Base-by-base conservation (phyloP, 257 asterid genomes). In the Verbena officinalis region DNA sequence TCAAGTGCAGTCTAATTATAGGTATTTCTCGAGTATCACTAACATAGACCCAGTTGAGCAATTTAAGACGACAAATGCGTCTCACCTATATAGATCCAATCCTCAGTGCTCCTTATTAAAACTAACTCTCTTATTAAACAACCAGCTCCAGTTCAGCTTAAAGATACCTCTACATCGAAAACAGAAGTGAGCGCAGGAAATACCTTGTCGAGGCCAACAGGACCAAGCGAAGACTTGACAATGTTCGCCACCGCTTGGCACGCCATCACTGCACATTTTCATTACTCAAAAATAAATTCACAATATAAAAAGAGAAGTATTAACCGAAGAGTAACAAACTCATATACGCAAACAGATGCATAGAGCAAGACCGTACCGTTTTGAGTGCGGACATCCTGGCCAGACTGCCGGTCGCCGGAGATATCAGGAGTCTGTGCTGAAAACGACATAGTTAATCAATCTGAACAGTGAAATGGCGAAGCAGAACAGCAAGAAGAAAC, bases 191-290 rank as follows among this genome's bases (percentile, higher is more conserved):
- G 23, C 16, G 50, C 60, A 55, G 17, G 24, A 49, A 24, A 15
- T 44, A 90, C 99, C 99, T 93, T 93, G 78, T 93, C 99, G 55
- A 93, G 97, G 67, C 99, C 97, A 59, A 90, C 96, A 1, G 97
- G 99, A 63, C 99, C 99, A 16, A 94, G 95, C 1, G 97, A 94
- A 12, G 99, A 88, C 71, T 94, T 94, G 59, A 94, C 97, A 40
- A 90, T 84, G 73, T 93, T 87, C 5, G 99, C 95, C 42, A 93
- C 75, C 4, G 99, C 97, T 70, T 84, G 94, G 71, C 99, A 93
- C 43, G 97, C 95, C 77, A 82, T 33, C 27, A 90, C 99, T 94
- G 83, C 76, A 45, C 78, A 78, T 70, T 63, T 9, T 22, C 16
- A 50, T 15, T 44, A 12, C 51, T 13, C 20, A 10, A 23, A 21